Evolutionary conservation across 192 early-diverging fungal species (phyloP).

Genomic region (Coemansia sp.): DNA sequence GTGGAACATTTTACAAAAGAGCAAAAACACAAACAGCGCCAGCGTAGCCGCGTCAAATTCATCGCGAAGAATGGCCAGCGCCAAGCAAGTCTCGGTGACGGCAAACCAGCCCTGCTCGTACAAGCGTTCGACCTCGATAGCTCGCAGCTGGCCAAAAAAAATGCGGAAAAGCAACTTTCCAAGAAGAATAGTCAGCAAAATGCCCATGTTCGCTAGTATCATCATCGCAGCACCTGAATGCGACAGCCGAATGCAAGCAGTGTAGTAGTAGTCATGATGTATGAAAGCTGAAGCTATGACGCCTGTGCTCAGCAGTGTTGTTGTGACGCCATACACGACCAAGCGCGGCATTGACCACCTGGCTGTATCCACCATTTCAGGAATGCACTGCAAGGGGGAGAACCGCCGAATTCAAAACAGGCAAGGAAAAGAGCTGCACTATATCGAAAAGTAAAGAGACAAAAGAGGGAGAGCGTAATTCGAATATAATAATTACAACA

Average conservation of each 20-base stretch:
- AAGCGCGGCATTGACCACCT: conserved; percentile 52
- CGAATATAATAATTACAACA: neutral
- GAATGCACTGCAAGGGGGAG: neutral
- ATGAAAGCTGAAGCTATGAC: conserved; percentile 66
- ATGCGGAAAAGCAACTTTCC: conserved; percentile 75
- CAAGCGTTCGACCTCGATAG: conserved; percentile 96
- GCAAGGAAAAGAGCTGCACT: neutral
- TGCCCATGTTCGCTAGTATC: conserved; percentile 79
- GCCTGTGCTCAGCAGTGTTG: conserved; percentile 61
- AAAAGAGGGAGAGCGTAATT: neutral
- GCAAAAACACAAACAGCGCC: conserved; percentile 78
- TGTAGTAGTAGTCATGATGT: conserved; percentile 81
- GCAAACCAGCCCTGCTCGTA: conserved; percentile 98
- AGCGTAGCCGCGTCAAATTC: conserved; percentile 89
- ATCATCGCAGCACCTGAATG: conserved; percentile 86
- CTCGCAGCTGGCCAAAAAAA: conserved; percentile 90
- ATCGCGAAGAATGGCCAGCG: conserved; percentile 94
- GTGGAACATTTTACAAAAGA: conserved; percentile 95
- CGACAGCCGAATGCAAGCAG: conserved; percentile 86
- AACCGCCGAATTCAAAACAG: neutral
- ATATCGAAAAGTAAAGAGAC: neutral
- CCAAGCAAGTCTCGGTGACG: conserved; percentile 93
- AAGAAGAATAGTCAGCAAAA: conserved; percentile 75
- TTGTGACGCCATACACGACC: conserved; percentile 70
- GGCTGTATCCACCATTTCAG: conserved; percentile 27